A percentile compares a stretch with the other conserved stretches of the same genome.
Evolutionary conservation across 2,329 filamentous ascomycete genomes (phyloP).

Genomic region (Cylindrodendrum hubeiense): DNA sequence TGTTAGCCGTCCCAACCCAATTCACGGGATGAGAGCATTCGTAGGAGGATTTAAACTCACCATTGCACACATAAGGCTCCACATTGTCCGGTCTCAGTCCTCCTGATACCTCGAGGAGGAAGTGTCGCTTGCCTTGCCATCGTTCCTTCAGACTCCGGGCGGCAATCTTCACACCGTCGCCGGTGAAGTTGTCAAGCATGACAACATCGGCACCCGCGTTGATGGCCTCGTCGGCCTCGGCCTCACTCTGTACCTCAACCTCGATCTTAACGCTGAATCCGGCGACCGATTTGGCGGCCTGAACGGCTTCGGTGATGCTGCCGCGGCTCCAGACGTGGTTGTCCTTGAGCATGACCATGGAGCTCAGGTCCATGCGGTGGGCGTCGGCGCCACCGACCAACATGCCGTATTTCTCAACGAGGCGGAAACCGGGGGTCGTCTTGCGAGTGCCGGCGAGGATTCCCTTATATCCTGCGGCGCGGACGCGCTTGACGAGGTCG

Average conservation of each 20-base stretch:
- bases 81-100: conserved; percentile 90
- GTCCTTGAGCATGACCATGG: conserved; percentile 99
- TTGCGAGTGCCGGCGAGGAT: conserved; percentile 95
- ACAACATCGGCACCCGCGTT: conserved; percentile 92
- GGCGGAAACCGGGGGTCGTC: conserved; percentile 93
- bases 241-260: conserved; percentile 91
- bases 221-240: conserved; percentile 92
- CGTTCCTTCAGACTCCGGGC: conserved; percentile 81
- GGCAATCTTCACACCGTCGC: conserved; percentile 80
- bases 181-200: conserved; percentile 96
- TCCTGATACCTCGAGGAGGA: conserved; percentile 92
- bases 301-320: conserved; percentile 87
- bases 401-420: conserved; percentile 99
- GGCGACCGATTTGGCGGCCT: conserved; percentile 83
- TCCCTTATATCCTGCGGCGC: conserved; percentile 80
- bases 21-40: neutral
- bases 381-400: conserved; percentile 91
- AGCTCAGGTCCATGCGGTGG: conserved; percentile 89
- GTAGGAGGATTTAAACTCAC: conserved; percentile 56
- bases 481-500: conserved; percentile 66
- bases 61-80: conserved; percentile 80
- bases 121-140: conserved; percentile 80
- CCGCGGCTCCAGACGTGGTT: conserved; percentile 96
- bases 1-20: conserved; percentile 16
- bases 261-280: conserved; percentile 96